Base-by-base conservation (phyloP, 495 filamentous ascomycete species). In the Talaromyces wortmannii region DNA sequence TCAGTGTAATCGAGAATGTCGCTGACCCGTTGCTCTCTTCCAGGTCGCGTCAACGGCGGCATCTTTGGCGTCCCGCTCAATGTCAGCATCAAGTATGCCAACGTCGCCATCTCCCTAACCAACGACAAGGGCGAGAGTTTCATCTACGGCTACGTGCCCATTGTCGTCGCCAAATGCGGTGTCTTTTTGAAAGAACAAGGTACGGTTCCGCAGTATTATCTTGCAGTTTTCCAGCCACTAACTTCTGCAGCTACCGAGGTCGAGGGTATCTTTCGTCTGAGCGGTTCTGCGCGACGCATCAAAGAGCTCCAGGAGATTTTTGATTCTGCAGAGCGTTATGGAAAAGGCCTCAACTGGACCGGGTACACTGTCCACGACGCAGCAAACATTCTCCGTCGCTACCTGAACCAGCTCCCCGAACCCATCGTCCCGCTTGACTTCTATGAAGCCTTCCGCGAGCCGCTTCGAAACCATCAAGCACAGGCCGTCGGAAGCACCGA, bases 341-440 rank as follows among this genome's bases (percentile, higher is more conserved):
- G 94, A 33, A 99, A 99, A 68, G 94, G 94, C 13, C 73, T 97
- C 44, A 89, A 97, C 63, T 99, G 94, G 94, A 86, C 88, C 46
- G 94, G 94, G 13, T 99, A 96, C 71, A 99, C 95, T 0, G 94
- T 99, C 13, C 94, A 99, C 71, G 94, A 99, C 81, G 94, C 94
- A 15, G 94, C 94, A 61, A 97, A 97, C 63, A 92, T 99, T 48
- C 81, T 99, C 42, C 85, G 95, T 53, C 84, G 94, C 56, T 99
- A 97, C 64, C 78, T 99, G 53, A 97, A 97, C 68, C 88, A 94
- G 64, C 76, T 99, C 15, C 94, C 78, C 5, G 92, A 99, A 67
- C 94, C 94, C 1, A 96, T 99, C 57, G 92, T 99, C 13, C 94
- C 94, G 3, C 75, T 97, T 45, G 89, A 96, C 62, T 89, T 96